Percentiles rank a stretch among this genome's conserved stretches.
Evolutionary conservation across 2,329 filamentous ascomycete genomes (phyloP).

Genomic region (Hypoxylon rubiginosum): DNA sequence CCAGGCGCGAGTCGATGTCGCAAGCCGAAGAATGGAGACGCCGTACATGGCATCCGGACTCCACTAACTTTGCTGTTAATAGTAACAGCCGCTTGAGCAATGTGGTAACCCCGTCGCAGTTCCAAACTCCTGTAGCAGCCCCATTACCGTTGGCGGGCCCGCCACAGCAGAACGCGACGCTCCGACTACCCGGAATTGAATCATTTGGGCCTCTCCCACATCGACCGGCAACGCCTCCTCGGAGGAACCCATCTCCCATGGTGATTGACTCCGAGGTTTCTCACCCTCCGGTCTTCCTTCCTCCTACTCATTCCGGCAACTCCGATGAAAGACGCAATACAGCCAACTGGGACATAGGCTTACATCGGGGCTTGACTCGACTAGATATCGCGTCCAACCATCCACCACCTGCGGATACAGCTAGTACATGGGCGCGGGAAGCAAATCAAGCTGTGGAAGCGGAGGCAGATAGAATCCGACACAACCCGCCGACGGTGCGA

Average conservation of each 20-base stretch:
- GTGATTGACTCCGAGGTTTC: conserved; percentile 71
- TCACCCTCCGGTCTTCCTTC: conserved; percentile 54
- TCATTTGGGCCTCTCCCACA: conserved; percentile 85
- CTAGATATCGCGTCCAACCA: conserved; percentile 71
- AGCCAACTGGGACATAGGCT: conserved; percentile 73
- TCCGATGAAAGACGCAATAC: conserved; percentile 64
- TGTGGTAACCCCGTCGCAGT: conserved; percentile 77
- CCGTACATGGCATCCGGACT: conserved; percentile 92
- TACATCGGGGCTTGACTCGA: conserved; percentile 75
- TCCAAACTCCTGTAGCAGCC: conserved; percentile 65
- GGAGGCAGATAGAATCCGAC: conserved; percentile 65
- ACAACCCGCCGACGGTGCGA: conserved; percentile 63
- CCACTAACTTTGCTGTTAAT: conserved; percentile 70
- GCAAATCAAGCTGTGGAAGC: conserved; percentile 68
- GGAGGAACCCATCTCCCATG: conserved; percentile 81
- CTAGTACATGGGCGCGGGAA: conserved; percentile 69
- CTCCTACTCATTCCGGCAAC: conserved; percentile 50
- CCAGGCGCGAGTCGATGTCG: conserved; percentile 75
- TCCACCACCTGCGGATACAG: conserved; percentile 65
- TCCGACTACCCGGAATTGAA: conserved; percentile 89
- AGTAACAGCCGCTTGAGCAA: conserved; percentile 81
- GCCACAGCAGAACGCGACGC: conserved; percentile 67
- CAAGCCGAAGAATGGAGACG: conserved; percentile 81
- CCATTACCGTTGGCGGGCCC: conserved; percentile 62
- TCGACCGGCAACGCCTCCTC: conserved; percentile 71